Percentiles rank a stretch among this genome's conserved stretches.
These are phyloP conservation scores for Trichoderma hamatum DNA, from an alignment of 2,329 filamentous ascomycete species.

Conservation along the genomic window DNA sequence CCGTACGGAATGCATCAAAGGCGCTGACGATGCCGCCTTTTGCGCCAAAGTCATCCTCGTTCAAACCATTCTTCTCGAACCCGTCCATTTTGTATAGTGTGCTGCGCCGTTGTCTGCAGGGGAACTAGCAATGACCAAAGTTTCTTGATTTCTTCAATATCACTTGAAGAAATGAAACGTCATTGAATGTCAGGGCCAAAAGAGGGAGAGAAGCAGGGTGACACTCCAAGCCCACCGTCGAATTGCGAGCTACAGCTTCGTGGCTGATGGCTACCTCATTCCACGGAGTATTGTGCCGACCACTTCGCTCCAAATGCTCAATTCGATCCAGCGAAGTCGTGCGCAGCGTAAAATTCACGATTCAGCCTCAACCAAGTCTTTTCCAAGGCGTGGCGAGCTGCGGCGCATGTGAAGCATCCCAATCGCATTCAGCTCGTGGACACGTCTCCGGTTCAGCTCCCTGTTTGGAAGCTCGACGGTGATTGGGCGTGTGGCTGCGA, in stretches of 20 bases:
- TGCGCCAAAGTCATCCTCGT: constrained; percentile 80
- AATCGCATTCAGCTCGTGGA: constrained; percentile 6
- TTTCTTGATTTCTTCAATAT: neutral
- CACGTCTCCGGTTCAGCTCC: constrained; percentile 18
- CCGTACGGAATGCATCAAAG: constrained; percentile 95
- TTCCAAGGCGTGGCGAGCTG: constrained; percentile 16
- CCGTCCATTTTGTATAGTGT: constrained; percentile 69
- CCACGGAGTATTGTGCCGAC: neutral
- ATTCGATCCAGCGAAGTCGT: neutral
- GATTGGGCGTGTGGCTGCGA: neutral
- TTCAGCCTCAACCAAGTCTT: constrained; percentile 6
- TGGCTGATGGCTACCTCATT: constrained; percentile 21
- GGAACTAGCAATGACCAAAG: neutral
- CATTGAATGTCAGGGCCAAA: neutral
- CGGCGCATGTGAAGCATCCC: constrained; percentile 24
- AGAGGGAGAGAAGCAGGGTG: neutral
- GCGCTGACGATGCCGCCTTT: constrained; percentile 74
- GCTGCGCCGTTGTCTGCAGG: neutral
- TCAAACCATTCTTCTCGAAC: constrained; percentile 65
- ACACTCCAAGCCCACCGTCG: neutral
- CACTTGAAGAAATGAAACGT: neutral
- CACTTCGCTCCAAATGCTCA: neutral
- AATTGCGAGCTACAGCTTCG: constrained; percentile 1
- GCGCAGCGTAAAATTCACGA: neutral
- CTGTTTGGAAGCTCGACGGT: neutral